Percentiles rank a stretch among this genome's conserved stretches.
Conservation (phyloP, 106 monocot species). For the Dendrobium catenatum region DNA sequence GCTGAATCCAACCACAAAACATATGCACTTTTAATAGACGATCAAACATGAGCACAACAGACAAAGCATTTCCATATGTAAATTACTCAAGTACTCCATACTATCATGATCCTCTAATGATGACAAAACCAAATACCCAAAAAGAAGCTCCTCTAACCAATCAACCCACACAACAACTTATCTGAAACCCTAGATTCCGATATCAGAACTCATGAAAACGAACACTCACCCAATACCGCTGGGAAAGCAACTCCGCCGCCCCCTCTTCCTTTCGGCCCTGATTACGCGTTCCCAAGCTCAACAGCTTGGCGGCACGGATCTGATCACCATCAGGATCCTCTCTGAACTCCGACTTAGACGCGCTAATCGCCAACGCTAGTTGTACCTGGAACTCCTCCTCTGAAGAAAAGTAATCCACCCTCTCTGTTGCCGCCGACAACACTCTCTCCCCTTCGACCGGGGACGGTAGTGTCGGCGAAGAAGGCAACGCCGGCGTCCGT, state of each 20-base stretch:
- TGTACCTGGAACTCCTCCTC: constrained; percentile 99
- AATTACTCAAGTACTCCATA: neutral
- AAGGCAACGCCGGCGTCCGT: neutral
- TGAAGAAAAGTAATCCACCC: constrained; percentile 56
- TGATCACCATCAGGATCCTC: constrained; percentile 69
- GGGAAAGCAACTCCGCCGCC: constrained; percentile 17
- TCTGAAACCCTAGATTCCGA: neutral
- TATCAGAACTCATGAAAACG: neutral
- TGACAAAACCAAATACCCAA: neutral
- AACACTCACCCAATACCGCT: constrained; percentile 27
- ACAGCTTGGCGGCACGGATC: constrained; percentile 44
- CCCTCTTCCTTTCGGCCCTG: constrained; percentile 26
- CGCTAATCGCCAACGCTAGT: constrained; percentile 89
- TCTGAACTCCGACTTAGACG: constrained; percentile 65
- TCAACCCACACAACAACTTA: neutral
- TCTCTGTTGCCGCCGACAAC: constrained; percentile 13
- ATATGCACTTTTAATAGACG: neutral
- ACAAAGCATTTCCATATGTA: neutral
- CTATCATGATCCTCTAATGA: neutral
- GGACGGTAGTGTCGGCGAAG: neutral
- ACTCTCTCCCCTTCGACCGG: neutral
- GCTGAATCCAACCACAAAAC: too few species aligned
- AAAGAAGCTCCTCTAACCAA: neutral
- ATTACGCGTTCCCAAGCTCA: constrained; percentile 21
- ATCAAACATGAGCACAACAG: neutral